These are phyloP conservation scores for Lipomyces yamadae DNA, from an alignment of 805 yeast species.

Conservation along the genomic window DNA sequence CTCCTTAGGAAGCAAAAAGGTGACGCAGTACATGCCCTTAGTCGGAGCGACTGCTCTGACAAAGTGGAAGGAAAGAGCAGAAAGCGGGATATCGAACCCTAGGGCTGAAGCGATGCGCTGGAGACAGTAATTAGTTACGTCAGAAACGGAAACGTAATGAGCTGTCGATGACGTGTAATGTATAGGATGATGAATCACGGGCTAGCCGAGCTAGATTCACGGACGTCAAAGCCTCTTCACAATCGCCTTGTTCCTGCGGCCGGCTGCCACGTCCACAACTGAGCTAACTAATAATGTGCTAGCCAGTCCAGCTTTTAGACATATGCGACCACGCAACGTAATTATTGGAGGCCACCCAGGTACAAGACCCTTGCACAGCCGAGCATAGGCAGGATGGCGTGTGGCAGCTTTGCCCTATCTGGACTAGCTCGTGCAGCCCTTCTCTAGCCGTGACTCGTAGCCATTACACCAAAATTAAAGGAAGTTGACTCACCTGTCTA, in stretches of 20 bases:
- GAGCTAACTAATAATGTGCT: too few species aligned
- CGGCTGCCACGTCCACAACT: too few species aligned
- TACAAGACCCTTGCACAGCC: too few species aligned
- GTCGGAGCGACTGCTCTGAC: conserved; percentile 97
- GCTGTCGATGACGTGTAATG: background rate
- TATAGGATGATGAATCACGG: background rate
- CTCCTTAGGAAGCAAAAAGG: conserved; percentile 62
- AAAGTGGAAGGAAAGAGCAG: conserved; percentile 66
- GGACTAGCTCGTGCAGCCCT: background rate
- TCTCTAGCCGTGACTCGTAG: background rate
- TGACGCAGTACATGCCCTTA: conserved; percentile 91
- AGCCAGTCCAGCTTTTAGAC: too few species aligned
- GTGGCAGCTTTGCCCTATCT: background rate
- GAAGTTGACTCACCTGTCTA: conserved; percentile 53
- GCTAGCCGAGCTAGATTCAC: background rate
- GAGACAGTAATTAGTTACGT: background rate
- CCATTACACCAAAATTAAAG: background rate
- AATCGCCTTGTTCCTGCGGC: background rate
- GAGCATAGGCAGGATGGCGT: too few species aligned
- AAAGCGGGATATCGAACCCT: conserved; percentile 53
- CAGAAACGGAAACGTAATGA: background rate
- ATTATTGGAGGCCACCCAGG: too few species aligned
- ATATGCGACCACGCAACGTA: too few species aligned
- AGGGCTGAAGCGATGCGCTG: conserved; percentile 49
- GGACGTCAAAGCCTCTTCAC: background rate